phyloP scores from a whole-genome alignment of 192 early-diverging fungal species.

The Phycomyces nitens region DNA sequence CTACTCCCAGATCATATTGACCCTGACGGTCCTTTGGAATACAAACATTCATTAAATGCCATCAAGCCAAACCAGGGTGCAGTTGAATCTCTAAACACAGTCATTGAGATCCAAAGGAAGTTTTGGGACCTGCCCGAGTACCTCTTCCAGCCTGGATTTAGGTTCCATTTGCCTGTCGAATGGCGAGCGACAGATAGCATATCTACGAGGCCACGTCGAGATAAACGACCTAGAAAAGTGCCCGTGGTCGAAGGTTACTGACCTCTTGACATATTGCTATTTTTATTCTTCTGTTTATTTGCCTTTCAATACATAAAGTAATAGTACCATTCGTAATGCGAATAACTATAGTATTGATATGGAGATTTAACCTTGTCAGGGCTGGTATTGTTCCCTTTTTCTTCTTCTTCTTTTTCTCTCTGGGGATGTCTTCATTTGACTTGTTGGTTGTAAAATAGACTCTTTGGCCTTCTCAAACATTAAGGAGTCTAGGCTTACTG shows the following conservation, averaged over 20 bases:
- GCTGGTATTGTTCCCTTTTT: too few species aligned
- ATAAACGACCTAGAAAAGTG: constrained; percentile 27
- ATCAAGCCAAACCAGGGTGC: constrained; percentile 48
- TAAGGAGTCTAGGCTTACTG: too few species aligned
- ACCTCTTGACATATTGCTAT: not conserved
- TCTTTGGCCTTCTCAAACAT: too few species aligned
- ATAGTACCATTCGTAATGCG: too few species aligned
- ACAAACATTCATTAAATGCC: constrained; percentile 41
- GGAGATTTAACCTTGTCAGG: too few species aligned
- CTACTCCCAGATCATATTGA: constrained; percentile 9
- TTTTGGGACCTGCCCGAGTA: constrained; percentile 48
- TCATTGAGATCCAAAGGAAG: constrained; percentile 38
- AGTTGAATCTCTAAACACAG: constrained; percentile 34
- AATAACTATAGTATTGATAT: too few species aligned
- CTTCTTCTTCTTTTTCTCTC: too few species aligned
- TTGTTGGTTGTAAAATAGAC: too few species aligned
- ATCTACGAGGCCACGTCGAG: constrained; percentile 39
- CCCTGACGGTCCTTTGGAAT: constrained; percentile 25
- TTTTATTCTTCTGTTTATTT: too few species aligned
- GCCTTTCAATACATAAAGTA: too few species aligned
- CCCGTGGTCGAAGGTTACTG: constrained; percentile 34
- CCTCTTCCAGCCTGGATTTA: constrained; percentile 34
- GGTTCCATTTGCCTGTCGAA: constrained; percentile 44
- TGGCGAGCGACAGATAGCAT: constrained; percentile 47
- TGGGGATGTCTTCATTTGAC: too few species aligned